phyloP scores from a whole-genome alignment of 805 yeast species.

The Wickerhamiella qilinensis region DNA sequence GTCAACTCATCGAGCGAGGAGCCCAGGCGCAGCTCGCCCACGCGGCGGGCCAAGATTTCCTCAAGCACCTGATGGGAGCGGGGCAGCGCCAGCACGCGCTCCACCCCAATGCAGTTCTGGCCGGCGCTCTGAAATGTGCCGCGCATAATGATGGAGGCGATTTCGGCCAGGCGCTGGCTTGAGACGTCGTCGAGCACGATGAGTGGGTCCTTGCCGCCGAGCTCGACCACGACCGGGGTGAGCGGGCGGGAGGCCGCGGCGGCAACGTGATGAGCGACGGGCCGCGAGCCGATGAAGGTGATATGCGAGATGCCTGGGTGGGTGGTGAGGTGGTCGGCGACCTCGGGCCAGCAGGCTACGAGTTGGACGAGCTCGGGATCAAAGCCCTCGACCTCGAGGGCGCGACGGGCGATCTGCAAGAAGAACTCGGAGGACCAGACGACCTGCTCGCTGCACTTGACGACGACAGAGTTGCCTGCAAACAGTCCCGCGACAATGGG shows the following conservation, averaged over 20 bases:
- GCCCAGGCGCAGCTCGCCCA: slow-evolving; percentile 56
- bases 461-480: slow-evolving; percentile 80
- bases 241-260: slow-evolving; percentile 69
- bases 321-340: slow-evolving; percentile 71
- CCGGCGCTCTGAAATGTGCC: slow-evolving; percentile 97
- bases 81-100: slow-evolving; percentile 73
- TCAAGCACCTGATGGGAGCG: slow-evolving; percentile 49
- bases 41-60: slow-evolving; percentile 37
- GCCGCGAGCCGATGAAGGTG: slow-evolving; percentile 91
- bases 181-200: slow-evolving; percentile 50
- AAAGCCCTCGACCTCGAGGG: slow-evolving; percentile 56
- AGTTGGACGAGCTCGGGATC: slow-evolving; percentile 76
- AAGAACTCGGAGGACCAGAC: slow-evolving; percentile 86
- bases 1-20: slow-evolving; percentile 84
- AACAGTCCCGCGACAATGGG: slow-evolving; percentile 80
- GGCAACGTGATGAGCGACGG: slow-evolving; percentile 80
- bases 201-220: slow-evolving; percentile 93
- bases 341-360: slow-evolving; percentile 76
- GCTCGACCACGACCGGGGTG: slow-evolving; percentile 88
- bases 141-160: slow-evolving; percentile 74
- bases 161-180: slow-evolving; percentile 15
- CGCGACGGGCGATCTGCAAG: slow-evolving; percentile 51
- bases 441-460: slow-evolving; percentile 92
- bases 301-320: slow-evolving; percentile 74
- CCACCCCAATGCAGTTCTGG: slow-evolving; percentile 96